Conservation (phyloP, 257 asterid species). For the Voacanga thouarsii region DNA sequence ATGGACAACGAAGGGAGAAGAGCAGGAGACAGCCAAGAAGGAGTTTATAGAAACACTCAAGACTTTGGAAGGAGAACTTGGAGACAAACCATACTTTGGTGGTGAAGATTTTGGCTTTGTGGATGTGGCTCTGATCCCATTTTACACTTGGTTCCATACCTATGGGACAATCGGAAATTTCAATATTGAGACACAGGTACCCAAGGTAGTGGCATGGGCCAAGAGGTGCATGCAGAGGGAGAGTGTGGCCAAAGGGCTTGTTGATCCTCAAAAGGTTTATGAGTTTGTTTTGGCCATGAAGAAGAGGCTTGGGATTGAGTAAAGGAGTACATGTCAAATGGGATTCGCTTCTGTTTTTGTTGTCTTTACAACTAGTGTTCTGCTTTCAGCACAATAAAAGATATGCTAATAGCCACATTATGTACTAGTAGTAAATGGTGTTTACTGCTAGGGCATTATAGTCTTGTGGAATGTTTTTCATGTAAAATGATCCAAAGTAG, state of each 20-base stretch:
- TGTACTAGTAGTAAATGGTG: no score
- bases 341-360: no score
- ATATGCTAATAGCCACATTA: not conserved
- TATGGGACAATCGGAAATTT: conserved; percentile 36
- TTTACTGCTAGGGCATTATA: no score
- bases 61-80: conserved; percentile 37
- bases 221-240: conserved; percentile 25
- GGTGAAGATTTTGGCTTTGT: conserved; percentile 38
- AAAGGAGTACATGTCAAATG: not conserved
- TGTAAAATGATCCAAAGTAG: no score
- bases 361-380: no score
- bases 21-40: conserved; percentile 31
- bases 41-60: conserved; percentile 27
- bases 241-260: conserved; percentile 27
- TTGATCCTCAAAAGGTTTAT: conserved; percentile 27
- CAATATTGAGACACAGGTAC: conserved; percentile 24
- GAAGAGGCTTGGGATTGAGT: conserved; percentile 21
- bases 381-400: not conserved
- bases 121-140: conserved; percentile 34
- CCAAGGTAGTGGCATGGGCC: conserved; percentile 29
- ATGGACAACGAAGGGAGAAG: conserved; percentile 39
- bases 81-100: conserved; percentile 48
- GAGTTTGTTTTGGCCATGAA: conserved; percentile 18
- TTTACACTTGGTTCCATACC: conserved; percentile 33
- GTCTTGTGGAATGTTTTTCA: no score